Base-by-base conservation (phyloP, 768 basidiomycete species). In the Termitomyces sp. region DNA sequence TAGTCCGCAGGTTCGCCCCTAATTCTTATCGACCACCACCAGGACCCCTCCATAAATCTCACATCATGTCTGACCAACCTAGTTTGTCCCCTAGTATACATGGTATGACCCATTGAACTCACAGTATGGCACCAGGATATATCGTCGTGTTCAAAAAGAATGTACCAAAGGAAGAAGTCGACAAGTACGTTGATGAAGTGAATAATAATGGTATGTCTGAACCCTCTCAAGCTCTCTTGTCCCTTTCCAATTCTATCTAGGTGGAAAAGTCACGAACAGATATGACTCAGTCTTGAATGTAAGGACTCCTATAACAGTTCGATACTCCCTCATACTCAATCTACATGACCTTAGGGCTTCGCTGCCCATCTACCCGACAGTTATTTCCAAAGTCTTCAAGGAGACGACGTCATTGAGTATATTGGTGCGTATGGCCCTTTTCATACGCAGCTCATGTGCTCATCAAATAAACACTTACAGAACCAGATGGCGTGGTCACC, bases 131-230 rank as follows among this genome's bases (percentile, higher is more conserved):
- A 23, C 16, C 55, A 84, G 82, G 68, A 60, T 83, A 74, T 63
- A 83, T 84, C 53, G 76, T 85, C 41, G 73, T 81, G 7, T 84
- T 85, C 72, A 83, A 82, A 66, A 66, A 76, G 2, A 44, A 55
- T 27, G 79, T 73, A 40, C 65, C 75, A 27, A 49, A 68, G 37
- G 75, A 73, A 9, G 65, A 75, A 52, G 72, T 84, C 34, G 61
- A 77, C 34, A 60, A 75, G 46, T 82, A 74, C 56, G 72, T 66
- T 7, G 57, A 68, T 0, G 66, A 73, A 1, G 73, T 84, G 11
- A 60, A 63, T 21, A 57, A 47, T 5, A 72, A 75, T 52, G 80
- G 81, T 77, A 57, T 51, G 19, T 19, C 8, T 11, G 16, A 12
- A 54, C 11, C 17, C 34, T 16, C 25, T n/a, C 17, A 23, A 44